phyloP scores from a whole-genome alignment of 768 basidiomycete genomes.

The Trametes cinnabarina region DNA sequence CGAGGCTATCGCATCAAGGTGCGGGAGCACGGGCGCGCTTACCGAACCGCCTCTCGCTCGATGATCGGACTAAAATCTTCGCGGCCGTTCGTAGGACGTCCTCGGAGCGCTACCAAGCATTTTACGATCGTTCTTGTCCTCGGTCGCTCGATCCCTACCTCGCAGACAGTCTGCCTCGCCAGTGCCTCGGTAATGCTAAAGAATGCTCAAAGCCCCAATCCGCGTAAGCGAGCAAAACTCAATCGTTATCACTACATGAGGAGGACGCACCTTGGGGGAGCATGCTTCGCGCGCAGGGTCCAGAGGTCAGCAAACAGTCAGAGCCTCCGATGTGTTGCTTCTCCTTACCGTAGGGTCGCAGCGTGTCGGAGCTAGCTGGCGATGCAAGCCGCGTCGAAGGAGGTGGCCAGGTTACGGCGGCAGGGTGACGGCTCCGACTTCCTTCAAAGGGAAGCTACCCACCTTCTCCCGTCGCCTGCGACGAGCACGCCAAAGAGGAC shows the following conservation, averaged over 20 bases:
- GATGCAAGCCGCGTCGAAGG: neutral
- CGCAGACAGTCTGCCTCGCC: neutral
- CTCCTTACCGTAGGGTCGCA: neutral
- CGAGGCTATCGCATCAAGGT: slow-evolving; percentile 11
- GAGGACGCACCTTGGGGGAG: slow-evolving; percentile 7
- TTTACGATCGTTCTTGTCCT: neutral
- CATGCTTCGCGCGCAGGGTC: neutral
- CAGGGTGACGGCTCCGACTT: neutral
- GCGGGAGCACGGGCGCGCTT: neutral
- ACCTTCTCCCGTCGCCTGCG: slow-evolving; percentile 7
- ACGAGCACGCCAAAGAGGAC: neutral
- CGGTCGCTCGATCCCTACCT: too few species aligned
- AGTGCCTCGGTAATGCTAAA: neutral
- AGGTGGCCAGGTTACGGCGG: neutral
- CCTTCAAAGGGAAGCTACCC: slow-evolving; percentile 5
- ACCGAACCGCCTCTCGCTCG: neutral
- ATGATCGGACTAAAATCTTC: neutral
- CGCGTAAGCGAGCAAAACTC: slow-evolving; percentile 5
- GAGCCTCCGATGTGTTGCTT: neutral
- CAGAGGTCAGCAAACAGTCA: neutral
- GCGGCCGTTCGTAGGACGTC: neutral
- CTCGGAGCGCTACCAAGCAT: neutral
- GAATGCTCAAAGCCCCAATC: neutral
- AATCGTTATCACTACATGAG: slow-evolving; percentile 11
- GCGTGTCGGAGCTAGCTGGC: neutral